Evolutionary conservation across 176 grass and related monocot species (phyloP).

Genomic region (Alloteropsis semialata): DNA sequence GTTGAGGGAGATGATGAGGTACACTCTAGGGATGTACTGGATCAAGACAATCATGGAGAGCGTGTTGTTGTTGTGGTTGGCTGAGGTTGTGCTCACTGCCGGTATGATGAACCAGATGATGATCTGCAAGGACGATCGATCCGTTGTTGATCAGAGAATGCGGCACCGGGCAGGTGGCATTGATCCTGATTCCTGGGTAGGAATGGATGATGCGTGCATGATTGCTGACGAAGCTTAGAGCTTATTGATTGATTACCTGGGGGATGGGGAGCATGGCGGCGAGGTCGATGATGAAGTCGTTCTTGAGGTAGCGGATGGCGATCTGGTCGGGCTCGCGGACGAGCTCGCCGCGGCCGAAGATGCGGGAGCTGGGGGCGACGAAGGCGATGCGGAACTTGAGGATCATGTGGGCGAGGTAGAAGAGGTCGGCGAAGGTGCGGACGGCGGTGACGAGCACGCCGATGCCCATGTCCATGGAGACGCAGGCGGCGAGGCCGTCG

Average conservation of each 20-base stretch:
- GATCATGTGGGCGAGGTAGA: slow-evolving; percentile 78
- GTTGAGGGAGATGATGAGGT: slow-evolving; percentile 79
- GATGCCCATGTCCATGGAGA: slow-evolving; percentile 58
- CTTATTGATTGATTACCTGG: too few species aligned
- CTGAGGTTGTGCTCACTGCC: slow-evolving; percentile 54
- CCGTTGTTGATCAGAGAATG: background rate
- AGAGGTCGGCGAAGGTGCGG: slow-evolving; percentile 74
- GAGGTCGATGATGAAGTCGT: slow-evolving; percentile 90
- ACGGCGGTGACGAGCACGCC: slow-evolving; percentile 55
- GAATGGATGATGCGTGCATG: too few species aligned
- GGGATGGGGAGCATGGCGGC: slow-evolving; percentile 87
- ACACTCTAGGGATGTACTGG: slow-evolving; percentile 84
- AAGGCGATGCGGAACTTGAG: slow-evolving; percentile 96
- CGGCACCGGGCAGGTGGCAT: too few species aligned
- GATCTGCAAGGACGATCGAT: slow-evolving; percentile 41
- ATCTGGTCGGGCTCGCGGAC: slow-evolving; percentile 88
- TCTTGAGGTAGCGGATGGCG: slow-evolving; percentile 77
- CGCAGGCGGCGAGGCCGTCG: slow-evolving; percentile 36
- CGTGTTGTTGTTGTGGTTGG: slow-evolving; percentile 82
- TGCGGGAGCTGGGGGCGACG: slow-evolving; percentile 74
- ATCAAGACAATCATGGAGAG: slow-evolving; percentile 84
- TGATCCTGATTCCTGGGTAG: too few species aligned
- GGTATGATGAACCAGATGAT: slow-evolving; percentile 91
- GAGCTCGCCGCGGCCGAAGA: slow-evolving; percentile 86
- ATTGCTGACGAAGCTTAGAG: too few species aligned